A percentile compares a stretch with the other conserved stretches of the same genome.
These are phyloP conservation scores for Metarhizium sp. DNA, from an alignment of 2,329 filamentous ascomycete genomes.

Conservation along the genomic window DNA sequence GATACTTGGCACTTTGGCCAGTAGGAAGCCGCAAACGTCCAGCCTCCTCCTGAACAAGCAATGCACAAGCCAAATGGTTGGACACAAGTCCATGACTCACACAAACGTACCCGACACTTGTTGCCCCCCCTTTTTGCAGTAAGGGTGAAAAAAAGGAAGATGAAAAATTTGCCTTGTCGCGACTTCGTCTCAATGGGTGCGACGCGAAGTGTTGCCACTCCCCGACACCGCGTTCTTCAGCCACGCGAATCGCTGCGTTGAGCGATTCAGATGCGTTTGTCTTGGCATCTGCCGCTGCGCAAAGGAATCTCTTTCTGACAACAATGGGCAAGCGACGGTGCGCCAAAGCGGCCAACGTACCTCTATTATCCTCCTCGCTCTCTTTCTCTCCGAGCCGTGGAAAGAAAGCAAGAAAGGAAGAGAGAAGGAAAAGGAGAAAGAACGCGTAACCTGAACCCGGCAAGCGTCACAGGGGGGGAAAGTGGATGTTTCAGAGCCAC, in stretches of 20 bases:
- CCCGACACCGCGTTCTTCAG: background rate
- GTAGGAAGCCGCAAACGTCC: conserved; percentile 22
- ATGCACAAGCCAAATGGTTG: conserved; percentile 14
- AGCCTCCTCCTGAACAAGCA: conserved; percentile 16
- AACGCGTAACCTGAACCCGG: background rate
- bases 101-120: conserved; percentile 1
- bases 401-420: background rate
- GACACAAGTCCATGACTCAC: conserved; percentile 20
- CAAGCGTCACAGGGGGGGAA: conserved; percentile 1
- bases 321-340: too few relatives aligned
- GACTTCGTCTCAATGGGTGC: conserved; percentile 6
- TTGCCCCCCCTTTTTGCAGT: conserved; percentile 1
- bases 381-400: too few relatives aligned
- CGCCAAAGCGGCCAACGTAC: too few relatives aligned
- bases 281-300: background rate
- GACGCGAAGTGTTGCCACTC: conserved; percentile 9
- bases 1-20: conserved; percentile 19
- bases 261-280: background rate
- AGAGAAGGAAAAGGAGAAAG: background rate
- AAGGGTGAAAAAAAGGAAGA: background rate
- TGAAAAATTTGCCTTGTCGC: conserved; percentile 11
- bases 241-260: background rate
- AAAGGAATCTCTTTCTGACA: too few relatives aligned
- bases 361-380: too few relatives aligned
- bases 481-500: conserved; percentile 11